Percentiles rank a stretch among this genome's conserved stretches.
Conservation (phyloP, 176 grass and related monocot species). For the Carex myosuroides region DNA sequence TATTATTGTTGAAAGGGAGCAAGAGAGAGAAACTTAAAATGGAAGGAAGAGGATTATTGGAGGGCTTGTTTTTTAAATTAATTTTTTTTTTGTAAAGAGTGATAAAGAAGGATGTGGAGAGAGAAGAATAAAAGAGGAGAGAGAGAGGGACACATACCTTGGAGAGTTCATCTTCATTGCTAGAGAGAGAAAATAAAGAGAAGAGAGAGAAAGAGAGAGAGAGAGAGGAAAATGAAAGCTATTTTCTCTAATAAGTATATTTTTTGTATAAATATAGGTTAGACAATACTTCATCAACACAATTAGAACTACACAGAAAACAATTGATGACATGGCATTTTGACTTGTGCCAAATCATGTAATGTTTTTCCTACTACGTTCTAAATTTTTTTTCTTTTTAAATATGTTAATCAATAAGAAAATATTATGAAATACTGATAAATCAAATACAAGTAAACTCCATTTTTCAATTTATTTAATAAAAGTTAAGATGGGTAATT, state of each 20-base stretch:
- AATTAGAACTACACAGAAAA: not conserved
- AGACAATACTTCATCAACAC: not conserved
- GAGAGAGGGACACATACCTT: conserved; percentile 22
- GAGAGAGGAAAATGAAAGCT: not conserved
- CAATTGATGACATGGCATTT: not conserved
- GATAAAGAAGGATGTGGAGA: not conserved
- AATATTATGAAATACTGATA: not conserved
- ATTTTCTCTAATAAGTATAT: conserved; percentile 8
- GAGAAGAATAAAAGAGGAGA: conserved; percentile 12
- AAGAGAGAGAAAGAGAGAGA: not conserved
- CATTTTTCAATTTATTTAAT: not conserved
- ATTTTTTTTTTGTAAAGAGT: not conserved
- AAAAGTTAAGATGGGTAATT: not conserved
- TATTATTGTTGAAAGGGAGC: not conserved
- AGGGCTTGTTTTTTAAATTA: conserved; percentile 1
- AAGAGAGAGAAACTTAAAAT: not conserved
- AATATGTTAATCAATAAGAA: not conserved
- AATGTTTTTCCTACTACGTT: not conserved
- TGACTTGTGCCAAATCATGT: not conserved
- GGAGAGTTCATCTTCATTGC: conserved; percentile 7
- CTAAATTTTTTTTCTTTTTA: not conserved
- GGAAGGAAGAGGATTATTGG: not conserved
- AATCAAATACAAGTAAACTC: not conserved
- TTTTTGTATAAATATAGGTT: conserved; percentile 33
- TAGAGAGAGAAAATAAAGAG: conserved; percentile 21